These are phyloP conservation scores for Populus hybrid DNA, from an alignment of 441 rosid genomes.

Conservation along the genomic window DNA sequence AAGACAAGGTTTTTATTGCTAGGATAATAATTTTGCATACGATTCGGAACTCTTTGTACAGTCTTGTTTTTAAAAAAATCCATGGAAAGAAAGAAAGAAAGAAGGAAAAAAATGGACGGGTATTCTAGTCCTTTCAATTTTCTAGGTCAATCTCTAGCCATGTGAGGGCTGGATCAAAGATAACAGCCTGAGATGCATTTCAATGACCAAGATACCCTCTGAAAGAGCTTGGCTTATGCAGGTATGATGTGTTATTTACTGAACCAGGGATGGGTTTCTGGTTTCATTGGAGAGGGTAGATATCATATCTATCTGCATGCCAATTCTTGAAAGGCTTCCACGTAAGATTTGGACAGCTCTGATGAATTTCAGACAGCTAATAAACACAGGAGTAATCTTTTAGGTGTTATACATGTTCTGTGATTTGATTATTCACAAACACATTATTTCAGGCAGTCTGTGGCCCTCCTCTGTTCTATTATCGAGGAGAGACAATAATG, in stretches of 20 bases:
- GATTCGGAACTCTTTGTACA: not conserved
- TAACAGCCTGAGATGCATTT: not conserved
- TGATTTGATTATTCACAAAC: slow-evolving; percentile 21
- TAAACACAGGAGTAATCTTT: slow-evolving; percentile 22
- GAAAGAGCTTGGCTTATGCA: not conserved
- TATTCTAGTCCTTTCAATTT: not conserved
- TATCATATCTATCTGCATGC: slow-evolving; percentile 23
- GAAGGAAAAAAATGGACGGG: not conserved
- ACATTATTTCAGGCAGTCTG: slow-evolving; percentile 14
- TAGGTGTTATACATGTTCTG: not conserved
- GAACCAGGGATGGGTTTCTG: not conserved
- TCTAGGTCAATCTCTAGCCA: slow-evolving; percentile 27
- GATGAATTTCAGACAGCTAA: slow-evolving; percentile 44
- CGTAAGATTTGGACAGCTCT: slow-evolving; percentile 41
- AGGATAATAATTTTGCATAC: not conserved
- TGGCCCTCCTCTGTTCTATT: slow-evolving; percentile 20
- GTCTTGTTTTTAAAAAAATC: not conserved
- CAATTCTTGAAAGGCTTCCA: slow-evolving; percentile 26
- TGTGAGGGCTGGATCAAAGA: slow-evolving; percentile 41
- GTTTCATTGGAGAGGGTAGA: slow-evolving; percentile 13
- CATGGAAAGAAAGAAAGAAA: not conserved
- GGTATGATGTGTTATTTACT: slow-evolving; percentile 11
- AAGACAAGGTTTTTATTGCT: slow-evolving; percentile 10
- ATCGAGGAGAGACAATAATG: slow-evolving; percentile 38
- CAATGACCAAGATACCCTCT: slow-evolving; percentile 24